A percentile compares a stretch with the other conserved stretches of the same genome.
These are phyloP conservation scores for Aureobasidium sp. DNA, from an alignment of 2,329 filamentous ascomycete genomes.

Conservation along the genomic window DNA sequence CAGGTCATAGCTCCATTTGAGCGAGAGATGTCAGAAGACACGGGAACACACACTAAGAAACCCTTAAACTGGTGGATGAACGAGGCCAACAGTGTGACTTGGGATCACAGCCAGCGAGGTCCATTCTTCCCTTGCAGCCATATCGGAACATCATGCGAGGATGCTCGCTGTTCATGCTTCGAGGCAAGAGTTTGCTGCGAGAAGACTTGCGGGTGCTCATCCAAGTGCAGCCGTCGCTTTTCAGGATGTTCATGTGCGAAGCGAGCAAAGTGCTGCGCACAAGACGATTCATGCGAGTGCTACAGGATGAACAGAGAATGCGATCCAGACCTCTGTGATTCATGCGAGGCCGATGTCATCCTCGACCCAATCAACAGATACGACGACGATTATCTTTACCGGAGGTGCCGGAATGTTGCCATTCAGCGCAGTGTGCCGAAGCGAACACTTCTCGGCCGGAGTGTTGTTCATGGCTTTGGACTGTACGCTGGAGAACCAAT, in stretches of 20 bases:
- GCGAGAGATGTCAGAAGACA: neutral
- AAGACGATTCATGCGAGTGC: conserved; percentile 56
- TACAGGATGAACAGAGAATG: conserved; percentile 69
- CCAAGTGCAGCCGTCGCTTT: conserved; percentile 48
- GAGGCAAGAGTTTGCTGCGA: conserved; percentile 60
- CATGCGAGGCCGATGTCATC: conserved; percentile 62
- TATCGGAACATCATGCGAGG: conserved; percentile 56
- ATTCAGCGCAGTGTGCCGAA: conserved; percentile 63
- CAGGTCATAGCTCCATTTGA: conserved; percentile 18
- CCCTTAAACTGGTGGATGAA: conserved; percentile 10
- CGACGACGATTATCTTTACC: conserved; percentile 48
- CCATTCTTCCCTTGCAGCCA: conserved; percentile 62
- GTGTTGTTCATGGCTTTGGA: conserved; percentile 67
- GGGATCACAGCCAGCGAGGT: conserved; percentile 40
- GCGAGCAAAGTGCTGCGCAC: conserved; percentile 34
- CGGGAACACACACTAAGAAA: neutral
- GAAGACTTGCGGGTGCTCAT: conserved; percentile 62
- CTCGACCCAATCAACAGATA: conserved; percentile 63
- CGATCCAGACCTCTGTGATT: conserved; percentile 66
- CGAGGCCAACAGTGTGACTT: conserved; percentile 16
- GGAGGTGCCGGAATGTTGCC: conserved; percentile 63
- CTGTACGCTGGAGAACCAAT: conserved; percentile 66
- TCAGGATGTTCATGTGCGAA: conserved; percentile 39
- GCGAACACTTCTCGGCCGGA: conserved; percentile 61
- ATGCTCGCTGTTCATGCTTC: conserved; percentile 57